phyloP scores from a whole-genome alignment of 78 protist species.

The Chrysochromulina parva region DNA sequence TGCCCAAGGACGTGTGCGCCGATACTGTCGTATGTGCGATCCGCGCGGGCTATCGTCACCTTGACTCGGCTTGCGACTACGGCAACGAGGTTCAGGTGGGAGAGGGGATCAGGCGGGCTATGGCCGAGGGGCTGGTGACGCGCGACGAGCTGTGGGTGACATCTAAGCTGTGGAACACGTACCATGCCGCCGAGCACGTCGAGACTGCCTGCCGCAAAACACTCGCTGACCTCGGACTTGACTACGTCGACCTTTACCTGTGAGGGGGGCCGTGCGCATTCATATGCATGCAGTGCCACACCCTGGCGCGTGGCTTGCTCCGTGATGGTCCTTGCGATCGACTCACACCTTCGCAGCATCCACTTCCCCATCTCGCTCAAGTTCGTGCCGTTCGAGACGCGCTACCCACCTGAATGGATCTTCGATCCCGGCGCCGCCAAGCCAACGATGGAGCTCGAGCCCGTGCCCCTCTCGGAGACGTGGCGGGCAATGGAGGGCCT shows the following conservation, averaged over 20 bases:
- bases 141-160: slow-evolving; percentile 45
- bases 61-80: slow-evolving; percentile 33
- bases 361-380: slow-evolving; percentile 80
- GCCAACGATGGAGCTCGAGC: neutral
- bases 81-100: slow-evolving; percentile 23
- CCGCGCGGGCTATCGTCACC: slow-evolving; percentile 28
- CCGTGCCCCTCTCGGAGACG: slow-evolving; percentile 65
- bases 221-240: slow-evolving; percentile 58
- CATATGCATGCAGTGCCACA: too few species aligned
- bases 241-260: slow-evolving; percentile 77
- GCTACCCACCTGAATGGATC: slow-evolving; percentile 44
- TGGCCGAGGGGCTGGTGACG: neutral
- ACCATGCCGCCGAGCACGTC: slow-evolving; percentile 62
- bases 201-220: slow-evolving; percentile 45
- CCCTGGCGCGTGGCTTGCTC: too few species aligned
- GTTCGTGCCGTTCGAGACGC: slow-evolving; percentile 11
- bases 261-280: too few species aligned
- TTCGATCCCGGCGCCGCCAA: neutral
- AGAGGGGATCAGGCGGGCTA: neutral
- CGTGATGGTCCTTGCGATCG: too few species aligned
- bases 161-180: slow-evolving; percentile 76
- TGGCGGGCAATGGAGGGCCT: slow-evolving; percentile 83
- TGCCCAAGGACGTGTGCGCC: neutral
- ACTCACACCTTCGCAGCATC: neutral
- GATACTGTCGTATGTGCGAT: neutral